Evolutionary conservation across 805 yeast species (phyloP), one percentile per base, ranked within the genome.

Genomic region (Pichia eremophila): DNA sequence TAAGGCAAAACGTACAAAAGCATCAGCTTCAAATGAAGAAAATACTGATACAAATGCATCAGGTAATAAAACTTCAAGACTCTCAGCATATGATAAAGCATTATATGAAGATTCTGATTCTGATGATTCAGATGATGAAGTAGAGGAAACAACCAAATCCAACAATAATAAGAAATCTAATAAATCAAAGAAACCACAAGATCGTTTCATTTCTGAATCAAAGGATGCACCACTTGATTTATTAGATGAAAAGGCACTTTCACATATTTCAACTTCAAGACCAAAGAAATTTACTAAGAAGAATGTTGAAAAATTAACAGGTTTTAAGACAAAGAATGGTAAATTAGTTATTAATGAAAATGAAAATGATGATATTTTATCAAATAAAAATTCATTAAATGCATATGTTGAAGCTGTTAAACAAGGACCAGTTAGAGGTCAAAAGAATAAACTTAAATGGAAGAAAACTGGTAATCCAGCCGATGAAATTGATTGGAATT

Each of bases 371-470:
- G 62, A 74, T 50, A 67, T 72, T 38, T 68, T 74, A 5, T 37
- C 53, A 25, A 67, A 68, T 25, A 65, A 67, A 28, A 68, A 70
- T 41, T 95, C 96, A 17, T 78, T 91, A 54, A 85, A 85, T 61
- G 98, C 97, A 0, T 93, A 93, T 63, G 77, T 89, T 54, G 96
- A 89, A 52, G 99, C 99, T 8, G 88, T 93, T 25, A 83, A 79
- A 64, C 85, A 84, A 57, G 97, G 93, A 25, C 98, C 98, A 31
- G 80, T 89, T 4, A 83, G 96, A 66, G 96, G 97, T 49, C 96
- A 87, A 71, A 80, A 79, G 70, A 90, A 90, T 66, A 88, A 80
- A 69, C 77, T 91, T 74, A 91, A 89, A 68, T 91, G 79, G 70
- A 86, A 84, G 68, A 50, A 75, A 22, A 78, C 75, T 36, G 77